These are phyloP conservation scores for Sordariomycetes sp. DNA, from an alignment of 2,329 filamentous ascomycete genomes.

Conservation along the genomic window DNA sequence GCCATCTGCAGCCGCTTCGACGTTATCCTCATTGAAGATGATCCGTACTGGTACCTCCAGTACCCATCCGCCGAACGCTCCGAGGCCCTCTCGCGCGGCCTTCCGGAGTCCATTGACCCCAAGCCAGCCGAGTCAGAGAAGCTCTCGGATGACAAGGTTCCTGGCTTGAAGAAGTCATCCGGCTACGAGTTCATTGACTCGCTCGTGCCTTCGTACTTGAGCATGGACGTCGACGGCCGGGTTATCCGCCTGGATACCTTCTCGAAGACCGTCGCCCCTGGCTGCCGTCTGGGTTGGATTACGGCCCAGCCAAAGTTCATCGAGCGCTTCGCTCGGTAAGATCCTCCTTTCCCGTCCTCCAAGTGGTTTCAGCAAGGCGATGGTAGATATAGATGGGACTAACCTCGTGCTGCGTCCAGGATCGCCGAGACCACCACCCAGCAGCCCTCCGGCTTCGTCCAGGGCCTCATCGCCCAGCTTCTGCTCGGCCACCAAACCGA, in stretches of 20 bases:
- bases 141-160: not conserved
- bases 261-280: conserved; percentile 84
- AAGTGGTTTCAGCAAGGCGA: not conserved
- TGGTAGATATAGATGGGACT: not conserved
- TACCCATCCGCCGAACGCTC: conserved; percentile 58
- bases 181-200: conserved; percentile 76
- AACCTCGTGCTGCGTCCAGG: not conserved
- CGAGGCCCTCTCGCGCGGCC: conserved; percentile 36
- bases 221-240: conserved; percentile 72
- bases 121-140: conserved; percentile 1
- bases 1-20: conserved; percentile 73
- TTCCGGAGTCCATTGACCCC: conserved; percentile 20
- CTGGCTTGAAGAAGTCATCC: conserved; percentile 23
- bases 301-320: conserved; percentile 72
- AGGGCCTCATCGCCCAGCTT: conserved; percentile 68
- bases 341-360: not conserved
- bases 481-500: conserved; percentile 56
- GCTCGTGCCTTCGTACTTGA: conserved; percentile 72
- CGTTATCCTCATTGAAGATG: conserved; percentile 85
- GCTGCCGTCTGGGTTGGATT: conserved; percentile 83
- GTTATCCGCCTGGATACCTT: conserved; percentile 89
- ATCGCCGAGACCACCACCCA: conserved; percentile 72
- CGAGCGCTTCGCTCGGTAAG: conserved; percentile 49
- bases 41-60: conserved; percentile 93
- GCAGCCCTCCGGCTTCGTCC: conserved; percentile 82